Base-by-base conservation (phyloP, 495 filamentous ascomycete species). In the Trichoderma orchidacearum region DNA sequence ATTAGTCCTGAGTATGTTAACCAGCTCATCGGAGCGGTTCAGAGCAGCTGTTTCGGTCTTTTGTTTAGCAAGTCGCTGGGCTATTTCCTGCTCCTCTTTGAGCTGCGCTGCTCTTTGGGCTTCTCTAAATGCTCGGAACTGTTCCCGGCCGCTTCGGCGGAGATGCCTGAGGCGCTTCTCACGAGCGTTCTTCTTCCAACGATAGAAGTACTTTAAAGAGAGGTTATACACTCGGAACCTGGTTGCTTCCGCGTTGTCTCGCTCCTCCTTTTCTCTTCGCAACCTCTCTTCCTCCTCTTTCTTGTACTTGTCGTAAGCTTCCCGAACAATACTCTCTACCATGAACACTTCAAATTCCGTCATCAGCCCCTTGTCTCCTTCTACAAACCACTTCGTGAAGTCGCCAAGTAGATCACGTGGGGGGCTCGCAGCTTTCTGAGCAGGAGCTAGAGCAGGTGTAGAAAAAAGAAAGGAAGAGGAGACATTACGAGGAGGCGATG, bases 381-480 rank as follows among this genome's bases (percentile, higher is more conserved):
- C 58, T 53, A 75, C 72, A 34, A 70, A 73, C 75, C 75, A 77
- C n/a, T 64, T 66, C 17, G 73, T 65, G 12, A 77, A 70, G 32
- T 70, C 65, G 13, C 60, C 66, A 59, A 76, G 66, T 5, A 60
- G 54, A 41, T 77, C 71, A 3, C 54, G 58, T 21, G 64, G 61
- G 3, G 53, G 53, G 15, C 38, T 30, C 58, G 30, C 7, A 29
- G 53, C 31, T 34, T 50, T 23, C 15, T 34, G 57, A 32, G 31
- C 23, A 0, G 41, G 41, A 8, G 18, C 41, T 25, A 13, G 8
- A 31, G 30, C 21, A 12, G 3, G 25, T 7, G n/a, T 9, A 32
- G 29, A 27, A 28, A 13, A 1, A 9, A n/a, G n/a, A n/a, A n/a
- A n/a, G n/a, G n/a, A n/a, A n/a, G n/a, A n/a, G n/a, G 34, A 15